phyloP scores from a whole-genome alignment of 2,329 filamentous ascomycete species.

The Lecanoromycetidae sp. region DNA sequence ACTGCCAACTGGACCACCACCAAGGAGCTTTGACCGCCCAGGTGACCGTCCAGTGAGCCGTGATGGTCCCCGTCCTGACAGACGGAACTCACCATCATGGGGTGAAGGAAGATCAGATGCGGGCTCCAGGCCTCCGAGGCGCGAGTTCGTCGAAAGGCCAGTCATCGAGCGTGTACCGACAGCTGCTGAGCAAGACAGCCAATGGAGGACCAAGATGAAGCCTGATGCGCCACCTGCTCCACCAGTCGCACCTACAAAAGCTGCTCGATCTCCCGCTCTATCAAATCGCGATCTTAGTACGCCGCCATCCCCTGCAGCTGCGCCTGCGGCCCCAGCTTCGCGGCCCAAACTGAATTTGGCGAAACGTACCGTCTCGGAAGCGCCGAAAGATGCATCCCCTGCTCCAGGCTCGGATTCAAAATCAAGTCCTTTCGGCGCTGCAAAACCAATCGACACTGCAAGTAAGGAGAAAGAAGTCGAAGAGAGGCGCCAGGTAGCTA shows the following conservation, averaged over 20 bases:
- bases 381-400: conserved; percentile 38
- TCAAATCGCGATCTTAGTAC: conserved; percentile 59
- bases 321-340: conserved; percentile 44
- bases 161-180: conserved; percentile 60
- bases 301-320: conserved; percentile 55
- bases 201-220: conserved; percentile 86
- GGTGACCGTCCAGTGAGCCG: conserved; percentile 46
- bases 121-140: conserved; percentile 65
- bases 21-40: conserved; percentile 47
- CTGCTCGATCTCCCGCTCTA: conserved; percentile 48
- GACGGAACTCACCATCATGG: conserved; percentile 63
- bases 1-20: conserved; percentile 32
- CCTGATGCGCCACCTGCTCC: conserved; percentile 49
- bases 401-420: conserved; percentile 52
- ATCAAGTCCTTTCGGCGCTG: conserved; percentile 85
- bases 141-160: conserved; percentile 61
- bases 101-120: conserved; percentile 47
- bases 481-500: conserved; percentile 63
- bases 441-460: conserved; percentile 85
- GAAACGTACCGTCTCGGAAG: conserved; percentile 83
- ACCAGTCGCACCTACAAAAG: conserved; percentile 28
- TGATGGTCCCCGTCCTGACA: conserved; percentile 50
- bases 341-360: conserved; percentile 77
- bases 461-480: conserved; percentile 81
- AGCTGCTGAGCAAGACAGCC: conserved; percentile 81